Evolutionary conservation across 2,329 filamentous ascomycete species (phyloP).

Genomic region (Helicocarpus griseus): DNA sequence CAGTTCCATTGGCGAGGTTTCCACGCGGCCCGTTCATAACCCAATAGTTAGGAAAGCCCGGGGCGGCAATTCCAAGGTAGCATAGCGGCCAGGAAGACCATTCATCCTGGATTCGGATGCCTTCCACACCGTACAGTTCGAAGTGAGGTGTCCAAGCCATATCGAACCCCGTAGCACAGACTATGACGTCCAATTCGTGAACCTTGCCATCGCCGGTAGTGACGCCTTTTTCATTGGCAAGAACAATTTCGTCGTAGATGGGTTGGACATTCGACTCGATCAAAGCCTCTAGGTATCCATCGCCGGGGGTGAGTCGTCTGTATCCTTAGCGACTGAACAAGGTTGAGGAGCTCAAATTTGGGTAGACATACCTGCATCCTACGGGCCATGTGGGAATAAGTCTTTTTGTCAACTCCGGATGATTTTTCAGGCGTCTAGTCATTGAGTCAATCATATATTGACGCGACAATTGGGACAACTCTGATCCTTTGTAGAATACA

Average conservation of each 20-base stretch:
- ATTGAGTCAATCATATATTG: constrained; percentile 37
- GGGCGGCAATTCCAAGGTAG: constrained; percentile 17
- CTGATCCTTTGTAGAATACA: constrained; percentile 35
- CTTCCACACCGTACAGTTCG: constrained; percentile 22
- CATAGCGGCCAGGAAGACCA: constrained; percentile 16
- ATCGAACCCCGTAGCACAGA: constrained; percentile 36
- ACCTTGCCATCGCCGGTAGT: constrained; percentile 12
- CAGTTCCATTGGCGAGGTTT: neutral
- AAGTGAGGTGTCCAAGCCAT: constrained; percentile 28
- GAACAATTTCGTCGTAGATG: constrained; percentile 15
- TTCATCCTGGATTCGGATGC: constrained; percentile 13
- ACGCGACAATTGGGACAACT: constrained; percentile 30
- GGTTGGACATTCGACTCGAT: constrained; percentile 16
- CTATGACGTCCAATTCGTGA: constrained; percentile 20
- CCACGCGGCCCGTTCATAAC: constrained; percentile 12
- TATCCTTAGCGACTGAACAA: too few species aligned
- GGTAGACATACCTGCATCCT: constrained; percentile 17
- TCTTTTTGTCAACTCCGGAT: constrained; percentile 33
- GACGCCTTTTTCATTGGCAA: constrained; percentile 16
- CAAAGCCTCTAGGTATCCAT: constrained; percentile 21
- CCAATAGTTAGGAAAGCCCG: constrained; percentile 22
- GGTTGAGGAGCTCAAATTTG: too few species aligned
- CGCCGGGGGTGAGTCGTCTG: constrained; percentile 19
- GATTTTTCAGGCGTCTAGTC: constrained; percentile 31
- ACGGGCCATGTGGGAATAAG: constrained; percentile 36